Percentiles rank a stretch among this genome's conserved stretches.
These are phyloP conservation scores for Lunularia cruciata DNA, from an alignment of 225 moss, liverwort and hornwort genomes.

Conservation along the genomic window DNA sequence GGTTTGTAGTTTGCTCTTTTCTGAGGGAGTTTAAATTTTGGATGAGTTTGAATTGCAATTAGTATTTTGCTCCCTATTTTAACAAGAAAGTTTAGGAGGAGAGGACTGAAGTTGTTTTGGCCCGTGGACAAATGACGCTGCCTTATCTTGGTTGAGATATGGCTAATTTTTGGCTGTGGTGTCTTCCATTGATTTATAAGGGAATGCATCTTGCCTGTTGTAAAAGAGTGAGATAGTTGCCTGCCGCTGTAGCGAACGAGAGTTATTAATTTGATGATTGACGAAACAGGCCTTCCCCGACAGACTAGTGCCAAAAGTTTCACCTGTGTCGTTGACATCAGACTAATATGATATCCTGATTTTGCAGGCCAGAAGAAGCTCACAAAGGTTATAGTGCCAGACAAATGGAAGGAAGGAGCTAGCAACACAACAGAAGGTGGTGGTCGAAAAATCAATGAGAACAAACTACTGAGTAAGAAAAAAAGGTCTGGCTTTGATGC, in stretches of 20 bases:
- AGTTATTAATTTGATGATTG: not conserved
- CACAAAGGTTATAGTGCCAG: conserved; percentile 92
- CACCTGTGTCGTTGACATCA: not conserved
- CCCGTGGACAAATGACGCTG: too few relatives aligned
- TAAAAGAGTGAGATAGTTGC: not conserved
- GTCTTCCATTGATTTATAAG: not conserved
- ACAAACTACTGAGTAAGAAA: conserved; percentile 83
- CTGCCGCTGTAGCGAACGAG: too few relatives aligned
- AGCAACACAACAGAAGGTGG: conserved; percentile 96
- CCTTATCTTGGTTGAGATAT: too few relatives aligned
- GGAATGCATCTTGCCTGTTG: not conserved
- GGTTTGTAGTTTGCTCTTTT: not conserved
- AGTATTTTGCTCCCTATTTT: not conserved
- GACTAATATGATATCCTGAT: not conserved
- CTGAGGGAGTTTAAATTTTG: not conserved
- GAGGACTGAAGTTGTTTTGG: too few relatives aligned
- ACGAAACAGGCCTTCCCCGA: not conserved
- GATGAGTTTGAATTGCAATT: not conserved
- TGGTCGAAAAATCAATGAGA: conserved; percentile 93
- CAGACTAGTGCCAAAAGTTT: too few relatives aligned
- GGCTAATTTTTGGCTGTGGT: too few relatives aligned
- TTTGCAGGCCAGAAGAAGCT: conserved; percentile 93
- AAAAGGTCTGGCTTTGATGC: conserved; percentile 53
- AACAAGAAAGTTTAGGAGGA: too few relatives aligned
- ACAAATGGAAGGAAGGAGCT: conserved; percentile 99